Evolutionary conservation across 2,329 filamentous ascomycete genomes (phyloP).

Genomic region (Dactylonectria estremocensis): DNA sequence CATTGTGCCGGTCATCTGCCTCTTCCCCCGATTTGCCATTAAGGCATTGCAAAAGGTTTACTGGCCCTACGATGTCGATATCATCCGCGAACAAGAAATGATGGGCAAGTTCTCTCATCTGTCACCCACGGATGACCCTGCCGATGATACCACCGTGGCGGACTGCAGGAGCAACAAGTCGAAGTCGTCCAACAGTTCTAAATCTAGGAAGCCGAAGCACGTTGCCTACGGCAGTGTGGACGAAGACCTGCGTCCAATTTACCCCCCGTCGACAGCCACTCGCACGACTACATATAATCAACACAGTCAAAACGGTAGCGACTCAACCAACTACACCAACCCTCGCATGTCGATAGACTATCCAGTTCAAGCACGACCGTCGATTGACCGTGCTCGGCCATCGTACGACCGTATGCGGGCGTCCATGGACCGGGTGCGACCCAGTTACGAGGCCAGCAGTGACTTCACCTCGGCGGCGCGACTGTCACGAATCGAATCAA

Average conservation of each 20-base stretch:
- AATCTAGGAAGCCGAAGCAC: slow-evolving; percentile 66
- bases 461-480: slow-evolving; percentile 94
- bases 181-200: slow-evolving; percentile 72
- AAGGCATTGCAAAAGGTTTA: slow-evolving; percentile 96
- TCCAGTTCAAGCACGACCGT: slow-evolving; percentile 61
- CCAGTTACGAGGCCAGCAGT: slow-evolving; percentile 88
- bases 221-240: slow-evolving; percentile 76
- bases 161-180: slow-evolving; percentile 57
- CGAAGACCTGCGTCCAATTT: slow-evolving; percentile 93
- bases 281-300: slow-evolving; percentile 81
- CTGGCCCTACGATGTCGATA: slow-evolving; percentile 93
- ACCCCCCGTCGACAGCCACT: slow-evolving; percentile 90
- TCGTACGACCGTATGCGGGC: slow-evolving; percentile 91
- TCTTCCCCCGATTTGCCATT: slow-evolving; percentile 88
- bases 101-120: slow-evolving; percentile 87
- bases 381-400: slow-evolving; percentile 79
- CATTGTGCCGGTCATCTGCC: slow-evolving; percentile 83
- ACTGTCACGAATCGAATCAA: slow-evolving; percentile 86
- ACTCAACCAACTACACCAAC: slow-evolving; percentile 90
- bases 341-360: slow-evolving; percentile 74
- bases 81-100: slow-evolving; percentile 92
- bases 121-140: slow-evolving; percentile 53
- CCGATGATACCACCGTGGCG: slow-evolving; percentile 56
- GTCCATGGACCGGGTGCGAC: slow-evolving; percentile 88
- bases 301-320: slow-evolving; percentile 91